Conservation (phyloP, 305 asterid species). For the Fraxinus albicans region DNA sequence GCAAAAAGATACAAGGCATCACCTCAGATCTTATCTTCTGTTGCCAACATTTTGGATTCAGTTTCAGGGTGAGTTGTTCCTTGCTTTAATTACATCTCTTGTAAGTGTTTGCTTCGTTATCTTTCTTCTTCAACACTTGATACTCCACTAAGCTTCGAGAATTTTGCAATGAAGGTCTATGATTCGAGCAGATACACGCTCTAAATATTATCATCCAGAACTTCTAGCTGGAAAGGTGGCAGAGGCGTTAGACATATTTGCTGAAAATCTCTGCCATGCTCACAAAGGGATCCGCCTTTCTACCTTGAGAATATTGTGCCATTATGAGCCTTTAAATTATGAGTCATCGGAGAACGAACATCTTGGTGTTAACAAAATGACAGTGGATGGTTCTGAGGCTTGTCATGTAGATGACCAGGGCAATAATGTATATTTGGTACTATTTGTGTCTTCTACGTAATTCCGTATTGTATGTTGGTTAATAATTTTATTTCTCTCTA, state of each 20-base stretch:
- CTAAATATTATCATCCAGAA: constrained; percentile 51
- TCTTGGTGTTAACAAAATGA: constrained; percentile 36
- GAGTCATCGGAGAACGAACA: constrained; percentile 32
- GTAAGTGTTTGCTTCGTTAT: constrained; percentile 21
- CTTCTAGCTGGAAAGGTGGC: constrained; percentile 40
- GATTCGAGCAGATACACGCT: constrained; percentile 34
- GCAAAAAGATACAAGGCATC: constrained; percentile 65
- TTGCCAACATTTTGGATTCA: constrained; percentile 77
- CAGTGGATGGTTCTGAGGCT: constrained; percentile 37
- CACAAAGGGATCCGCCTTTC: constrained; percentile 70
- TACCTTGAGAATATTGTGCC: constrained; percentile 80
- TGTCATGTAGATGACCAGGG: constrained; percentile 35
- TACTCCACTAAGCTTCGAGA: constrained; percentile 17
- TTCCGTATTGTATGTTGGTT: constrained; percentile 1
- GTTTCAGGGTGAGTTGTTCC: constrained; percentile 48
- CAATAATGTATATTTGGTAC: constrained; percentile 41
- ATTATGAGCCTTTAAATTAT: constrained; percentile 53
- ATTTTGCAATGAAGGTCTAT: constrained; percentile 45
- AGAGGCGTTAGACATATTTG: constrained; percentile 54
- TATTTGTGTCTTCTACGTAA: constrained; percentile 19
- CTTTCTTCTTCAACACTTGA: neutral
- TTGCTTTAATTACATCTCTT: constrained; percentile 3
- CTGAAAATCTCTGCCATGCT: constrained; percentile 64
- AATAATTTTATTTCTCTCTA: constrained; percentile 18
- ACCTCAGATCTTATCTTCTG: constrained; percentile 76